Percentiles rank a stretch among this genome's conserved stretches.
These are phyloP conservation scores for Tritrichomonas musculus DNA, from an alignment of 208 protist species.

Conservation along the genomic window DNA sequence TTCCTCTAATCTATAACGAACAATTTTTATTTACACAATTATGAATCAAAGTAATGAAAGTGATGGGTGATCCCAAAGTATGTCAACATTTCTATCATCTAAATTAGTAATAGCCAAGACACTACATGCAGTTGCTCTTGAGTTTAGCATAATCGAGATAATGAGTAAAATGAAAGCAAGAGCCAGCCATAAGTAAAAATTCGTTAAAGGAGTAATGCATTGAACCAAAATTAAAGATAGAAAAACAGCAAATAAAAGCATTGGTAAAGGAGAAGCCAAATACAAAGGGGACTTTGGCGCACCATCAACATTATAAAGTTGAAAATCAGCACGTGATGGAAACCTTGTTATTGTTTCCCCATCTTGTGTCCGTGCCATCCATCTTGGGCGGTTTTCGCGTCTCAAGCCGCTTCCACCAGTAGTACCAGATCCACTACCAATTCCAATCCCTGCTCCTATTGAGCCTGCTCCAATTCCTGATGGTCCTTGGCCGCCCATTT, in stretches of 20 bases:
- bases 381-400: too few species aligned
- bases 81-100: not conserved
- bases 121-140: not conserved
- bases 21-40: too few species aligned
- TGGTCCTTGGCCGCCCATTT: too few species aligned
- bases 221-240: not conserved
- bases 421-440: too few species aligned
- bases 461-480: too few species aligned
- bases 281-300: not conserved
- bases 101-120: conserved; percentile 9
- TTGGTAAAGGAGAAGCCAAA: not conserved
- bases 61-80: conserved; percentile 17
- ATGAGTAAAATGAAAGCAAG: not conserved
- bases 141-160: not conserved
- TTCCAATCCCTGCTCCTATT: too few species aligned
- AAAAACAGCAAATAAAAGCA: not conserved
- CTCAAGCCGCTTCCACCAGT: too few species aligned
- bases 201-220: not conserved
- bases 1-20: too few species aligned
- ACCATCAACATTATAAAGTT: conserved; percentile 18
- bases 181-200: not conserved
- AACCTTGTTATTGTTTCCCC: not conserved
- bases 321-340: not conserved
- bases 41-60: conserved; percentile 18
- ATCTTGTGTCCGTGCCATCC: not conserved